phyloP scores from a whole-genome alignment of 2,329 filamentous ascomycete species.

The Penicillium olsonii region DNA sequence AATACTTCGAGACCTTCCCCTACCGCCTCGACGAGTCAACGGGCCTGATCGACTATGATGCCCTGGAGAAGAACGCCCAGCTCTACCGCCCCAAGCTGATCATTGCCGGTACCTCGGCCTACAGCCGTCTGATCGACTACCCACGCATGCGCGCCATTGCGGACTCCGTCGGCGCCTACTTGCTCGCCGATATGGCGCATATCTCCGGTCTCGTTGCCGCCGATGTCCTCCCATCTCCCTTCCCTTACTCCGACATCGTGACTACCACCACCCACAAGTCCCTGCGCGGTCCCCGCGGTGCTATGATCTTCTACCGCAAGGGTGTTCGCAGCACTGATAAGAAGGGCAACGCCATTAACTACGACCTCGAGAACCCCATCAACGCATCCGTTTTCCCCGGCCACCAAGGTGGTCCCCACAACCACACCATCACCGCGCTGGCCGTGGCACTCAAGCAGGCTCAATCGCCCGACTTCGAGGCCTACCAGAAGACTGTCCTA shows the following conservation, averaged over 20 bases:
- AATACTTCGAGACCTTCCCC: slow-evolving; percentile 98
- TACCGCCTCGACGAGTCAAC: slow-evolving; percentile 78
- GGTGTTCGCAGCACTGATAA: slow-evolving; percentile 91
- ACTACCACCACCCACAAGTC: slow-evolving; percentile 99
- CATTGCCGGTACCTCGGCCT: slow-evolving; percentile 94
- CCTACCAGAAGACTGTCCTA: slow-evolving; percentile 90
- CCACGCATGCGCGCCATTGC: slow-evolving; percentile 93
- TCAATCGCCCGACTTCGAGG: slow-evolving; percentile 82
- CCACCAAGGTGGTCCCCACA: slow-evolving; percentile 97
- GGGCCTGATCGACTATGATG: slow-evolving; percentile 95
- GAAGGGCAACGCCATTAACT: slow-evolving; percentile 83
- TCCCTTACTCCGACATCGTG: slow-evolving; percentile 89
- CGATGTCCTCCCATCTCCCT: slow-evolving; percentile 89
- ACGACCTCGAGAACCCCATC: slow-evolving; percentile 93
- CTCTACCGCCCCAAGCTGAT: slow-evolving; percentile 96
- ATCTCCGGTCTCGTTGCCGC: slow-evolving; percentile 95
- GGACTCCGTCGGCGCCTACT: slow-evolving; percentile 89
- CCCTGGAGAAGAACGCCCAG: slow-evolving; percentile 82
- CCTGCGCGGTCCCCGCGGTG: slow-evolving; percentile 91
- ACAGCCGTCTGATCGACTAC: slow-evolving; percentile 98
- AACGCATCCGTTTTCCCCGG: slow-evolving; percentile 99
- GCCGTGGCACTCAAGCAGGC: slow-evolving; percentile 95
- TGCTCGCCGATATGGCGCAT: slow-evolving; percentile 97
- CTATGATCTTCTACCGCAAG: slow-evolving; percentile 99
- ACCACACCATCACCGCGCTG: slow-evolving; percentile 98